These are phyloP conservation scores for Dactylellina leptospora DNA, from an alignment of 2,329 filamentous ascomycete genomes.

Conservation along the genomic window DNA sequence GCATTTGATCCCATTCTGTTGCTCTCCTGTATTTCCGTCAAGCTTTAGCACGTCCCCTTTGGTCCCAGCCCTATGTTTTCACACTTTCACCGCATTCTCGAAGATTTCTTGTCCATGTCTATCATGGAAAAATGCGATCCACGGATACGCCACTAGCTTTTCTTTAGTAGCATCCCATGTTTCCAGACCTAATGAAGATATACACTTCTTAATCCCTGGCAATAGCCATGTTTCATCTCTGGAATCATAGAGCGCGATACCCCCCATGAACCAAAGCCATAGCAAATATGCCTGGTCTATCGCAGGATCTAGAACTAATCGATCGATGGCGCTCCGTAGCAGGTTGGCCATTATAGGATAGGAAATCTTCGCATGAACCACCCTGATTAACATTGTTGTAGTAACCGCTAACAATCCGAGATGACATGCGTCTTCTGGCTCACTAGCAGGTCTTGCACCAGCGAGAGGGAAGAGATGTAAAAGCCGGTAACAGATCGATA, in stretches of 20 bases:
- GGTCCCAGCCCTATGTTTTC: not conserved
- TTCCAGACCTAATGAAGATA: not conserved
- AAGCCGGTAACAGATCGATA: conserved; percentile 31
- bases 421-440: conserved; percentile 21
- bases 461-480: conserved; percentile 5
- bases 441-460: not conserved
- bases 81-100: not conserved
- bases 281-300: conserved; percentile 8
- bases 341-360: conserved; percentile 17
- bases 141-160: conserved; percentile 18
- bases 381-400: conserved; percentile 35
- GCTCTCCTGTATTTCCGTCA: not conserved
- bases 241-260: conserved; percentile 3
- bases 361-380: not conserved
- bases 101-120: conserved; percentile 14
- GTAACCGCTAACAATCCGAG: conserved; percentile 17
- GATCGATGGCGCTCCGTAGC: not conserved
- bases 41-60: not conserved
- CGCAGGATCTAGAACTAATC: not conserved
- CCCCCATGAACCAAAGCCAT: conserved; percentile 28
- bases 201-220: not conserved
- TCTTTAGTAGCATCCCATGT: conserved; percentile 11
- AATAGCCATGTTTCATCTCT: conserved; percentile 22
- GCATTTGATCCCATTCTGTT: conserved; percentile 5
- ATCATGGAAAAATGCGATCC: conserved; percentile 40